A percentile compares a stretch with the other conserved stretches of the same genome.
Conservation (phyloP, 2,329 filamentous ascomycete genomes). For the Pseudopyricularia javanii region DNA sequence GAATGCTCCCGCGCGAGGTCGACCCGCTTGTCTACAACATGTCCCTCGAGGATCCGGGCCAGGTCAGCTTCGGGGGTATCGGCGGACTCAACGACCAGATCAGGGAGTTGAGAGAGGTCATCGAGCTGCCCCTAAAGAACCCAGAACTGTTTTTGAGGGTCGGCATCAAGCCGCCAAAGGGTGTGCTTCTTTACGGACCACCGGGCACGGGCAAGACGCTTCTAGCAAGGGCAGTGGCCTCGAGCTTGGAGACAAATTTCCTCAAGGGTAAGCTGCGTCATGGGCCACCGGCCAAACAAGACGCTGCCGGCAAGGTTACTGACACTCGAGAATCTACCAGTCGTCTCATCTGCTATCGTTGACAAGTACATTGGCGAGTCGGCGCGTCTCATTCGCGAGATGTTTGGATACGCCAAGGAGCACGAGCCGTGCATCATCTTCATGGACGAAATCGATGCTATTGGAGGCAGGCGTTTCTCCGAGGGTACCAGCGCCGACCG, state of each 20-base stretch:
- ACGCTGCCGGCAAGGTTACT: neutral
- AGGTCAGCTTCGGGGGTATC: constrained; percentile 95
- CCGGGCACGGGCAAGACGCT: constrained; percentile 96
- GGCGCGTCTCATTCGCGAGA: constrained; percentile 90
- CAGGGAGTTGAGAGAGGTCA: constrained; percentile 90
- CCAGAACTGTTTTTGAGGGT: constrained; percentile 94
- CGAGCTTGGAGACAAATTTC: constrained; percentile 95
- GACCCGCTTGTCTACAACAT: constrained; percentile 99
- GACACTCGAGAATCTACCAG: constrained; percentile 27
- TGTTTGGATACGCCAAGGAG: constrained; percentile 99
- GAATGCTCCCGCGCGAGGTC: constrained; percentile 96
- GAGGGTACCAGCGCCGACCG: constrained; percentile 96
- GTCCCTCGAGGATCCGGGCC: constrained; percentile 94
- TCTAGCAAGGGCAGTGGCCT: constrained; percentile 86
- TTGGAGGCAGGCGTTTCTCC: constrained; percentile 90
- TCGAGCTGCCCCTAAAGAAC: constrained; percentile 96
- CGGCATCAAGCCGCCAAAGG: constrained; percentile 97
- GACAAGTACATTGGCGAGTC: constrained; percentile 99
- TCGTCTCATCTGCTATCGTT: constrained; percentile 96
- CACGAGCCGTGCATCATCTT: constrained; percentile 99
- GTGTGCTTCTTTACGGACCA: constrained; percentile 88
- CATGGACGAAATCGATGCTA: constrained; percentile 99
- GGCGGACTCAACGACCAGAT: constrained; percentile 98
- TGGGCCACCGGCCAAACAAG: neutral
- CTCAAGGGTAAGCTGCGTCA: constrained; percentile 59